Evolutionary conservation across 169 alveolate genomes (phyloP), one percentile per base, ranked within the genome.

Genomic region (Cryptosporidium felis): DNA sequence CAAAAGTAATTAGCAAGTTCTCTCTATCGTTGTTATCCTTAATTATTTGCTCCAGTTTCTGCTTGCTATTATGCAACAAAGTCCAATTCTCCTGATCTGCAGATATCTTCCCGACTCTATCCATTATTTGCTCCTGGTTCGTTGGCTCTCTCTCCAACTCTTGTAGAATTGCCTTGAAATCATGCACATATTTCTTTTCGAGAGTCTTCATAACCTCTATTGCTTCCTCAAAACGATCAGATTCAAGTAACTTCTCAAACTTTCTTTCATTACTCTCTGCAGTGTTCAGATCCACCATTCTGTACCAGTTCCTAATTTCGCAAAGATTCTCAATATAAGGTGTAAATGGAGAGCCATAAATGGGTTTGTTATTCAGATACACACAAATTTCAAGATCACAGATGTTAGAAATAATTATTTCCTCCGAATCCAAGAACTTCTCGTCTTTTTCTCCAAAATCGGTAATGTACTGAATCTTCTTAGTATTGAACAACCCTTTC

Each of bases 281-380:
- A 40, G 85, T 53, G 40, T 53, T 56, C 30, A 56, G 41, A 53
- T 74, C 85, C n/a, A 74, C 85, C 18, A 3, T 2, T 46, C 40
- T 56, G 28, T 74, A 74, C 85, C 85, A 74, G 26, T 74, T 51
- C 41, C 74, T 26, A 40, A 74, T 53, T 53, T 74, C 85, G 10
- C 32, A 30, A n/a, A 74, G 23, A 74, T 74, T 74, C 6, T 38
- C 42, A 36, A 74, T 53, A 32, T 34, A 49, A 10, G 85, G 85
- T 36, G 85, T 74, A 36, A 74, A 74, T 38, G 85, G 85, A 38
- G 67, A 49, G 21, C 85, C 85, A 49, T 74, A 74, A 16, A 74
- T 74, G 32, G 85, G 65, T n/a, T 18, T 74, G 30, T 74, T 42
- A 74, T 74, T 40, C 44, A 74, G 56, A 74, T 51, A 74, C n/a